Percentiles rank a stretch among this genome's conserved stretches.
phyloP scores from a whole-genome alignment of 1,284 basidiomycete species.

The Pseudozyma pruni region DNA sequence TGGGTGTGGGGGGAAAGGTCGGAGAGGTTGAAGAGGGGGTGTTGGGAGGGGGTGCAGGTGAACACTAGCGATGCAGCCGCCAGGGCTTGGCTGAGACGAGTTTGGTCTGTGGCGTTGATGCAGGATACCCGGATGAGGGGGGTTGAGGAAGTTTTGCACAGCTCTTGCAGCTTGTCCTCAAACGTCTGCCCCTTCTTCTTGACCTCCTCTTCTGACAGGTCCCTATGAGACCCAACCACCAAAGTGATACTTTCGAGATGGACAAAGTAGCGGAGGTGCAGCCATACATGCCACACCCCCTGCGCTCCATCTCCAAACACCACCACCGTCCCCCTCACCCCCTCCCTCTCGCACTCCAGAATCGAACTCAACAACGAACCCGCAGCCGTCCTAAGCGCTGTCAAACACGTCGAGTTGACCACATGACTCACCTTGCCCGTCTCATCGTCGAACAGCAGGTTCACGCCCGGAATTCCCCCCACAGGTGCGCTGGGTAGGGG shows the following conservation, averaged over 20 bases:
- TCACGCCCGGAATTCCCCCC: constrained; percentile 15
- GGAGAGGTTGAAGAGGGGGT: neutral
- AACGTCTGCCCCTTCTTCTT: constrained; percentile 1
- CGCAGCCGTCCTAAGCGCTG: constrained; percentile 25
- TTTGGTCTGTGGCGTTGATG: neutral
- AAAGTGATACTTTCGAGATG: neutral
- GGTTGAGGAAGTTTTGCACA: neutral
- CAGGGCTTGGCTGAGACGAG: neutral
- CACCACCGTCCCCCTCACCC: neutral
- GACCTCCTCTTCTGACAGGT: neutral
- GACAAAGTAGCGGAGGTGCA: constrained; percentile 16
- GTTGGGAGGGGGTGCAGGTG: constrained; percentile 27
- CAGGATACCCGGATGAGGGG: neutral
- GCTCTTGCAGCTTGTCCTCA: neutral
- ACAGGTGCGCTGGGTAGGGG: neutral
- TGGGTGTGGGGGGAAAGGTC: constrained; percentile 1
- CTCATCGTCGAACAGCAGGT: constrained; percentile 13
- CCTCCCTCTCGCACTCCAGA: neutral
- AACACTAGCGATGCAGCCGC: constrained; percentile 3
- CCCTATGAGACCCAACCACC: constrained; percentile 1
- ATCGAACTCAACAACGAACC: constrained; percentile 19
- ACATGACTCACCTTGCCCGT: constrained; percentile 10
- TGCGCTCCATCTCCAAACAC: constrained; percentile 35
- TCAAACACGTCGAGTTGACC: constrained; percentile 17
- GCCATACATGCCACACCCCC: constrained; percentile 19